Evolutionary conservation across 1,284 basidiomycete species (phyloP), one percentile per base, ranked within the genome.

Genomic region (Amylostereum areolatum): DNA sequence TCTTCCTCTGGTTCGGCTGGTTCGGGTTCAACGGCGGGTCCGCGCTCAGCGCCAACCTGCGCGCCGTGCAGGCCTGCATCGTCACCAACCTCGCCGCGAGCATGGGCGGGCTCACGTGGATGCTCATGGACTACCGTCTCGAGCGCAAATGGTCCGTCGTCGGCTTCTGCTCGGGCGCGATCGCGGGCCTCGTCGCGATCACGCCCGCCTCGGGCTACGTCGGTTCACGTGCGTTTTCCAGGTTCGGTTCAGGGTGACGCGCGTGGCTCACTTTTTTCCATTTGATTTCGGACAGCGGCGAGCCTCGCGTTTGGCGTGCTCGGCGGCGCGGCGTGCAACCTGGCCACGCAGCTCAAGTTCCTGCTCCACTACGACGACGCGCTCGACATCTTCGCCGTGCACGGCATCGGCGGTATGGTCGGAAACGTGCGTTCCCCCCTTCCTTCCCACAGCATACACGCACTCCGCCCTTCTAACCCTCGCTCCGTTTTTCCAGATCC

Each of bases 1-100:
- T 85, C 10, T 83, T 98, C 69, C 89, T 98, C 51, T 98, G 94
- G 95, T 94, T 97, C 61, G 95, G 94, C n/a, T 97, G 95, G 95
- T 93, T 95, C 62, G 94, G 88, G 7, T 86, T 84, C 77, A 95
- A 95, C 70, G 92, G 92, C 39, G 90, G 90, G 35, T 87, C 82
- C 11, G 90, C 91, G 7, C 75, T 92, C 52, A 78, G 81, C 32
- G 92, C 92, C 56, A 96, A 96, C 72, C 72, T 97, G 47, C 82
- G 93, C 51, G 94, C 92, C 1, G 81, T 87, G 35, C 83, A 90
- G 69, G 93, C 94, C 18, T 92, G 89, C 70, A 88, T 95, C 55
- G 91, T 96, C 53, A 99, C 95, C 60, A 97, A 97, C 72, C 66
- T 94, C 41, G 84, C 92, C 1, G 92, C 92, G 2, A 81, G 81